Evolutionary conservation across 78 protist species (phyloP).

Genomic region (Monocercomonoides exilis): DNA sequence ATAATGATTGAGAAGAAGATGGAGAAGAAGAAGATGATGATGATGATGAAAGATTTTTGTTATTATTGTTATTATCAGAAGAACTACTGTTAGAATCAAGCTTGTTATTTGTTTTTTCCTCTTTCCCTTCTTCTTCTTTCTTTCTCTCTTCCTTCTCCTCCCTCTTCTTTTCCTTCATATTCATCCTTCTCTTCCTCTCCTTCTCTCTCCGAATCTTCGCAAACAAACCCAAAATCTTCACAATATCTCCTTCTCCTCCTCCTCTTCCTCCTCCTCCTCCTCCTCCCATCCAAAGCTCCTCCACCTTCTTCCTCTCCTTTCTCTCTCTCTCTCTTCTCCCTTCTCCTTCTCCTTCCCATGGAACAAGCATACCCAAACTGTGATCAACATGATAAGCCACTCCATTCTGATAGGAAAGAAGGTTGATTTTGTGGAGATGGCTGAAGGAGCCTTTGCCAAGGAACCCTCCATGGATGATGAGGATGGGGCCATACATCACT

Average conservation of each 20-base stretch:
- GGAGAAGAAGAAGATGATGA: too few species aligned
- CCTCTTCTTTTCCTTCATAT: not conserved
- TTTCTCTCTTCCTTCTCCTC: constrained; percentile 1
- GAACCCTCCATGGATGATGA: not conserved
- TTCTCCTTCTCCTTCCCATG: not conserved
- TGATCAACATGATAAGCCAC: not conserved
- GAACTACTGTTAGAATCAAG: too few species aligned
- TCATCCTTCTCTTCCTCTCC: not conserved
- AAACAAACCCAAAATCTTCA: not conserved
- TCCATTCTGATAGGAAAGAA: not conserved
- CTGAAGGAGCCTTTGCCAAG: not conserved
- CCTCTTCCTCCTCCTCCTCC: constrained; percentile 5
- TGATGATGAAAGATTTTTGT: too few species aligned
- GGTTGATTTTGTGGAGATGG: not conserved
- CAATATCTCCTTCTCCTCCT: not conserved
- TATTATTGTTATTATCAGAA: too few species aligned
- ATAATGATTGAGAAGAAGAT: too few species aligned
- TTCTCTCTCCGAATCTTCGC: not conserved
- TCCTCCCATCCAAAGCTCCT: not conserved
- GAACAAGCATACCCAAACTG: not conserved
- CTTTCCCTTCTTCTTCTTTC: too few species aligned
- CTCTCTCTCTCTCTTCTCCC: not conserved
- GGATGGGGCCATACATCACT: not conserved
- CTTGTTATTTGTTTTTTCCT: too few species aligned
- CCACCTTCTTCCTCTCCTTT: not conserved